Percentiles rank a stretch among this genome's conserved stretches.
Conservation (phyloP, 225 moss, liverwort and hornwort genomes). For the Physcomitrellopsis africana region DNA sequence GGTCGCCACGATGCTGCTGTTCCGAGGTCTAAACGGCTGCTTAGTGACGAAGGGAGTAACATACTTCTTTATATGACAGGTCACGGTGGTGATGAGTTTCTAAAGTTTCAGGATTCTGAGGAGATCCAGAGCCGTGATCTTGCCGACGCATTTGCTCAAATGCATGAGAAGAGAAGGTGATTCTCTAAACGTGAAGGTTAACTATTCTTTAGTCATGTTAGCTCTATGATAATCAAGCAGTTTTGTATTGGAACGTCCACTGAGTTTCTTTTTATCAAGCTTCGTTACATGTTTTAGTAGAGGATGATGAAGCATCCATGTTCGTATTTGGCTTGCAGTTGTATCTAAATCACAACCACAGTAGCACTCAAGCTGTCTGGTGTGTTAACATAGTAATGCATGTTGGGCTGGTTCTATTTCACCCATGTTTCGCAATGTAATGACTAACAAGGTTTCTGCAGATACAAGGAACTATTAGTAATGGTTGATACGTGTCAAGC, state of each 20-base stretch:
- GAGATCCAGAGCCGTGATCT: constrained; percentile 97
- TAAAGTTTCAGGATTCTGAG: constrained; percentile 98
- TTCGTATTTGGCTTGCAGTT: constrained; percentile 4
- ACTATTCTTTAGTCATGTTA: background rate
- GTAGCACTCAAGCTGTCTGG: constrained; percentile 18
- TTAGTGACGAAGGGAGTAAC: constrained; percentile 93
- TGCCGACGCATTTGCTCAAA: constrained; percentile 93
- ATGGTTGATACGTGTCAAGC: constrained; percentile 99
- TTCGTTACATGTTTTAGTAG: constrained; percentile 16
- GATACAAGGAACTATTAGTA: constrained; percentile 87
- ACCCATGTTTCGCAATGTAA: constrained; percentile 29
- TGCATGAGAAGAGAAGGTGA: constrained; percentile 85
- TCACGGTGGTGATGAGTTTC: constrained; percentile 95
- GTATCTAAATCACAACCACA: constrained; percentile 24
- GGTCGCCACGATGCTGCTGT: constrained; percentile 94
- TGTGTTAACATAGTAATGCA: background rate
- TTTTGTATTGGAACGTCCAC: constrained; percentile 9
- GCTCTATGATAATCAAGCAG: background rate
- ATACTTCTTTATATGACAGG: constrained; percentile 86
- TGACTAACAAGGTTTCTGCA: constrained; percentile 36
- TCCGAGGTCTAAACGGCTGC: constrained; percentile 90
- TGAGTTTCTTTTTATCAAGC: background rate
- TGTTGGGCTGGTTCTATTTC: background rate
- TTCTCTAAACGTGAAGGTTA: constrained; percentile 11
- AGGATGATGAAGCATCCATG: background rate